A percentile compares a stretch with the other conserved stretches of the same genome.
These are phyloP conservation scores for Fraxinus paxiana DNA, from an alignment of 305 asterid genomes.

Conservation along the genomic window DNA sequence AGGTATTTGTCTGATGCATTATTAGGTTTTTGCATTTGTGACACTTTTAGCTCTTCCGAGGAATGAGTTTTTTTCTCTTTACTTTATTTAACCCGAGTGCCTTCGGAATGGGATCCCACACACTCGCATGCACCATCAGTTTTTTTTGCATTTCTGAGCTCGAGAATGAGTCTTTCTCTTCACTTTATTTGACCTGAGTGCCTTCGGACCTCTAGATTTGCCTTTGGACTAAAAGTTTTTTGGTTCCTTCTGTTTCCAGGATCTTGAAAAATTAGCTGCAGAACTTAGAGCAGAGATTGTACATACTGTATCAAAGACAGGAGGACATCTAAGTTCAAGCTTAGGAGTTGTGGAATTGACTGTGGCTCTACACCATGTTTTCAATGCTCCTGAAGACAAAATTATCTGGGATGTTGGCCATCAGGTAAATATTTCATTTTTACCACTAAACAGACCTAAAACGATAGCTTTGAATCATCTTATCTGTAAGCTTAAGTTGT, in stretches of 20 bases:
- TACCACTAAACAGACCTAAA: background rate
- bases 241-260: conserved; percentile 26
- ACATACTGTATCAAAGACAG: conserved; percentile 51
- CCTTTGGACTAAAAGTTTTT: background rate
- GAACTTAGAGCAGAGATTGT: conserved; percentile 62
- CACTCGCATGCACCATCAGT: background rate
- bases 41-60: background rate
- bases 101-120: background rate
- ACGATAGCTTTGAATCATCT: background rate
- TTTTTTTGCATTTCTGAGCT: background rate
- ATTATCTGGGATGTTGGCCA: conserved; percentile 79
- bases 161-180: background rate
- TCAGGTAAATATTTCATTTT: conserved; percentile 34
- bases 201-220: background rate
- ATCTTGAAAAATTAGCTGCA: conserved; percentile 42
- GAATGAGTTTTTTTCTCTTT: background rate
- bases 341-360: conserved; percentile 61
- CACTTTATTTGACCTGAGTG: background rate
- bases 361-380: conserved; percentile 63
- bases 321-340: conserved; percentile 66
- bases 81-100: background rate
- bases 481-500: background rate
- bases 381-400: conserved; percentile 56
- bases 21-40: background rate
- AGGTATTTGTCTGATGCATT: conserved; percentile 24